Evolutionary conservation across 106 monocot genomes (phyloP).

Genomic region (Triglochin maritima): DNA sequence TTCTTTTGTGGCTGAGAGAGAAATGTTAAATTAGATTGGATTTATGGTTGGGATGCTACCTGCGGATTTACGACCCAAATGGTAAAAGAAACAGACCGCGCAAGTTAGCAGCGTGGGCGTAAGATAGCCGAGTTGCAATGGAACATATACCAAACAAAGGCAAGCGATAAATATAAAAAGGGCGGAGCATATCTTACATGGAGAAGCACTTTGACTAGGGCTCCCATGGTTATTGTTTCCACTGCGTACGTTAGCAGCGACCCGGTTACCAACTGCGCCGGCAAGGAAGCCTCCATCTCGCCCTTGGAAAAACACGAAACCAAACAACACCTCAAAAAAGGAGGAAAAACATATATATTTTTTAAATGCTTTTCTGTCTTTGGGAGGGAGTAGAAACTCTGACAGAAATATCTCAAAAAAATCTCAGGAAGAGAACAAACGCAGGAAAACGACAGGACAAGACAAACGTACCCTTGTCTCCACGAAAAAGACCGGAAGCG

Average conservation of each 20-base stretch:
- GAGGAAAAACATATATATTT: background rate
- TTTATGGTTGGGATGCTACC: background rate
- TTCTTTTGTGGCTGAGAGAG: too few relatives aligned
- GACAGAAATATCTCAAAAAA: background rate
- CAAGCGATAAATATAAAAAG: background rate
- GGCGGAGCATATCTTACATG: background rate
- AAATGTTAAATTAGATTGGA: too few relatives aligned
- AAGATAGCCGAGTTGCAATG: background rate
- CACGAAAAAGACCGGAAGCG: background rate
- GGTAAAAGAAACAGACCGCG: background rate
- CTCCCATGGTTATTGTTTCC: background rate
- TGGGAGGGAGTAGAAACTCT: background rate
- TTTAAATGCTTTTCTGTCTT: background rate
- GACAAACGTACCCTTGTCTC: too few relatives aligned
- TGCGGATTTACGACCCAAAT: background rate
- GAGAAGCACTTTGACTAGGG: background rate
- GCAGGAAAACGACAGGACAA: too few relatives aligned
- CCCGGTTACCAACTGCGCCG: constrained; percentile 1
- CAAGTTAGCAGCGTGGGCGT: background rate
- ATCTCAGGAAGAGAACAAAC: background rate
- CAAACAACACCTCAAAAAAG: background rate
- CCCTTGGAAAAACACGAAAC: background rate
- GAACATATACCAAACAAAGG: background rate
- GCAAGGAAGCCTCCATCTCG: constrained; percentile 2
- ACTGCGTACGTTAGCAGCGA: background rate